A percentile compares a stretch with the other conserved stretches of the same genome.
Evolutionary conservation across 2,329 filamentous ascomycete genomes (phyloP).

Genomic region (Diplodia sapinea): DNA sequence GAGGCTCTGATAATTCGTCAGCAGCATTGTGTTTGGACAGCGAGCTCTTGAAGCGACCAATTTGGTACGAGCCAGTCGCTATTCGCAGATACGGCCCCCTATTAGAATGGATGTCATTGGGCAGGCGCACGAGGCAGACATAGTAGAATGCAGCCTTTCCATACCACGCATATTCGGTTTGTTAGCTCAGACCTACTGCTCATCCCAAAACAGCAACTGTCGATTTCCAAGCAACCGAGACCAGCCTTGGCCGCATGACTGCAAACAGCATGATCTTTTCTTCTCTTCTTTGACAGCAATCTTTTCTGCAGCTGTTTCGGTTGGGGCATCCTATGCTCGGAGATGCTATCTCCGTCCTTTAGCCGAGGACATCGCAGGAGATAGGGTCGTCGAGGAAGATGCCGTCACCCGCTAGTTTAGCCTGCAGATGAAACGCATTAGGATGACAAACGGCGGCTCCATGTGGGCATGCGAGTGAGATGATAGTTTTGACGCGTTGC

Average conservation of each 20-base stretch:
- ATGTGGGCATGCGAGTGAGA: neutral
- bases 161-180: neutral
- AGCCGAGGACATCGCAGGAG: neutral
- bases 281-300: neutral
- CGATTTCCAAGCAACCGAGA: neutral
- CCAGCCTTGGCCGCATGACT: neutral
- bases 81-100: neutral
- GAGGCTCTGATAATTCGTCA: too few species aligned
- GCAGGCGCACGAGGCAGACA: neutral
- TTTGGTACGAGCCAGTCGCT: neutral
- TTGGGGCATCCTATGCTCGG: neutral
- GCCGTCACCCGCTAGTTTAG: too few species aligned
- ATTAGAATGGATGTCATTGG: neutral
- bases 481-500: neutral
- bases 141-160: too few species aligned
- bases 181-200: neutral
- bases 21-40: too few species aligned
- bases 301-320: neutral
- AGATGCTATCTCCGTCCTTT: neutral
- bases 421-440: too few species aligned
- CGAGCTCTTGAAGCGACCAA: too few species aligned
- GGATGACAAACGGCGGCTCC: too few species aligned
- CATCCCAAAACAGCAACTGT: neutral
- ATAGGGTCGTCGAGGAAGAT: too few species aligned
- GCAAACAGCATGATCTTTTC: neutral